Percentiles rank a stretch among this genome's conserved stretches.
phyloP scores from a whole-genome alignment of 345 rosid species.

The Raphanus raphanistrum region DNA sequence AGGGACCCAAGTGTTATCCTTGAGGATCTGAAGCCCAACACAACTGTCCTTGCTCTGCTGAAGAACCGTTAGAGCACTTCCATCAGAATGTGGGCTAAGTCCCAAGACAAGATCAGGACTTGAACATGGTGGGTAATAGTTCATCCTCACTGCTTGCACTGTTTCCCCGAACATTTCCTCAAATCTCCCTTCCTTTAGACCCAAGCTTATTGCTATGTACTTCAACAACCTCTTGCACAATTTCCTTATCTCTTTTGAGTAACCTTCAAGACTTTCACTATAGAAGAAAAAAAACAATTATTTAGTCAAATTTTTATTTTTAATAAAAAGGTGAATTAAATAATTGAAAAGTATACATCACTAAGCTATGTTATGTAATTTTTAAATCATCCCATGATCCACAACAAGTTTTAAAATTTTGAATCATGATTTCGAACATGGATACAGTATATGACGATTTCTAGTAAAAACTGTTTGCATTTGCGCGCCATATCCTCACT shows the following conservation, averaged over 20 bases:
- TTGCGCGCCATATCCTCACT: constrained; percentile 19
- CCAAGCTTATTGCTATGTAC: constrained; percentile 63
- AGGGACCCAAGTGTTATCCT: constrained; percentile 66
- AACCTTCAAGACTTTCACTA: constrained; percentile 68
- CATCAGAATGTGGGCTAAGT: constrained; percentile 96
- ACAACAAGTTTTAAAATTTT: not conserved
- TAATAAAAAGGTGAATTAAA: not conserved
- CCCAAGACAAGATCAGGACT: constrained; percentile 96
- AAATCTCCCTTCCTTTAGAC: constrained; percentile 53
- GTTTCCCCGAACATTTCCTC: constrained; percentile 78
- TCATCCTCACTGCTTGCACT: constrained; percentile 95
- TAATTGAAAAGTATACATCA: not conserved
- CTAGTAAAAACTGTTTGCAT: constrained; percentile 11
- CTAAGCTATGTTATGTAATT: not conserved
- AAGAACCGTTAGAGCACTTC: constrained; percentile 91
- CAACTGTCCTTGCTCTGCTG: constrained; percentile 71
- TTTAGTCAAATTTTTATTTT: not conserved
- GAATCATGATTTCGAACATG: not conserved
- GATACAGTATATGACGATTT: not conserved
- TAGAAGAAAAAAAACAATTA: not conserved
- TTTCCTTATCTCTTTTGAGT: constrained; percentile 65
- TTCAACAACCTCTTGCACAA: constrained; percentile 61
- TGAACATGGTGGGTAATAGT: constrained; percentile 92
- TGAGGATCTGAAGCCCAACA: constrained; percentile 84
- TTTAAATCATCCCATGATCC: not conserved